Evolutionary conservation across 495 filamentous ascomycete genomes (phyloP).

Genomic region (Haplographium delicatum): DNA sequence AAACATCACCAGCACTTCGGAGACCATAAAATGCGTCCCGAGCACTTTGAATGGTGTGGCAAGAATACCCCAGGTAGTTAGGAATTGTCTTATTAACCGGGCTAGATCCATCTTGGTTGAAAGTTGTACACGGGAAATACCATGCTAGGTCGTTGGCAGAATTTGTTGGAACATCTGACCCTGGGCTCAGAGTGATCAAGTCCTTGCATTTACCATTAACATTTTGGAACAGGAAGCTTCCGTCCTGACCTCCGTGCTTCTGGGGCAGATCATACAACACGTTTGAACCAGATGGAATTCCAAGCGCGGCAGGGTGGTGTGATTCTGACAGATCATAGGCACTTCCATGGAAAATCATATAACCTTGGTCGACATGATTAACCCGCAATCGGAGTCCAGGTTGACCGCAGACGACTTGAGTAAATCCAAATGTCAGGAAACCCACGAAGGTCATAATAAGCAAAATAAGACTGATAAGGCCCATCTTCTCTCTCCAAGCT

Average conservation of each 20-base stretch:
- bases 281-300: constrained; percentile 69
- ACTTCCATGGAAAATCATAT: constrained; percentile 92
- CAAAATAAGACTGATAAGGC: constrained; percentile 87
- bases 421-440: constrained; percentile 96
- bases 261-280: constrained; percentile 79
- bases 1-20: constrained; percentile 63
- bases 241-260: constrained; percentile 81
- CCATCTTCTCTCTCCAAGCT: constrained; percentile 99
- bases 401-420: constrained; percentile 72
- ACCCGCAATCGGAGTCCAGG: constrained; percentile 65
- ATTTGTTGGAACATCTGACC: constrained; percentile 77
- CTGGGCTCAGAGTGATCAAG: constrained; percentile 64
- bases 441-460: constrained; percentile 86
- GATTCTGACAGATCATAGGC: constrained; percentile 78
- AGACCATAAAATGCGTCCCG: constrained; percentile 72
- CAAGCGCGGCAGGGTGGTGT: constrained; percentile 67
- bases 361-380: constrained; percentile 73
- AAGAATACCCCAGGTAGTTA: constrained; percentile 80
- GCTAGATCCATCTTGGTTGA: constrained; percentile 89
- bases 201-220: constrained; percentile 97
- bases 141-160: constrained; percentile 72
- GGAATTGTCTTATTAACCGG: constrained; percentile 66
- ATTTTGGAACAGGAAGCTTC: constrained; percentile 96
- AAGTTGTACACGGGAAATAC: constrained; percentile 92
- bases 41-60: constrained; percentile 67